Conservation (phyloP, 108 stramenopile species). For the Cyclotella choctawhatcheeana region DNA sequence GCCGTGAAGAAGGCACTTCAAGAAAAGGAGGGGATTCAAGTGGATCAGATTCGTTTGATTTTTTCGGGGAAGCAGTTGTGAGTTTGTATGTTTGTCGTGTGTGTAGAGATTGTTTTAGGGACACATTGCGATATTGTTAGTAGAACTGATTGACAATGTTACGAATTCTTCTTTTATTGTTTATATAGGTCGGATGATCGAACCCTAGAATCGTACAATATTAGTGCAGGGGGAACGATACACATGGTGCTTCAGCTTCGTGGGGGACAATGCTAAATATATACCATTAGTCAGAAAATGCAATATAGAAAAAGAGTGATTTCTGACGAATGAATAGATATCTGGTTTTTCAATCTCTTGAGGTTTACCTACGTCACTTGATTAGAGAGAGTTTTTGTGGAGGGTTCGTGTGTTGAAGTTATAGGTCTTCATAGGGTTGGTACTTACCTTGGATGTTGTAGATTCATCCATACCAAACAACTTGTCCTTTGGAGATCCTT, state of each 20-base stretch:
- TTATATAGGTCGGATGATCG: conserved; percentile 81
- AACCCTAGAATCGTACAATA: conserved; percentile 92
- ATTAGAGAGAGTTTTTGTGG: too few relatives aligned
- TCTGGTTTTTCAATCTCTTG: too few relatives aligned
- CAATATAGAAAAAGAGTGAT: not conserved
- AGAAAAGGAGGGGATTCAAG: conserved; percentile 98
- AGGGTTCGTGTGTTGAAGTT: too few relatives aligned
- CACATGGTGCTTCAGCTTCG: conserved; percentile 99
- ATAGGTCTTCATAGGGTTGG: too few relatives aligned
- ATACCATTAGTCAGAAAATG: not conserved
- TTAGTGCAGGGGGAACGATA: conserved; percentile 97
- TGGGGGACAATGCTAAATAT: conserved; percentile 67
- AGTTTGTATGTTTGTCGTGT: conserved; percentile 8
- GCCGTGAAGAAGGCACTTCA: conserved; percentile 97
- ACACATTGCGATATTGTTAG: too few relatives aligned
- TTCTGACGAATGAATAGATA: not conserved
- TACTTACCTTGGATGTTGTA: not conserved
- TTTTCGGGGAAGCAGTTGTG: conserved; percentile 96
- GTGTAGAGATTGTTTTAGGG: too few relatives aligned
- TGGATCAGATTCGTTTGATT: conserved; percentile 99
- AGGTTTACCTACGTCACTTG: too few relatives aligned
- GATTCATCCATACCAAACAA: not conserved
- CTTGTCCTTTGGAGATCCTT: not conserved
- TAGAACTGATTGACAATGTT: too few relatives aligned
- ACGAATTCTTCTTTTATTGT: too few relatives aligned